Base-by-base conservation (phyloP, 2,329 filamentous ascomycete species). In the Sporothrix pallida region DNA sequence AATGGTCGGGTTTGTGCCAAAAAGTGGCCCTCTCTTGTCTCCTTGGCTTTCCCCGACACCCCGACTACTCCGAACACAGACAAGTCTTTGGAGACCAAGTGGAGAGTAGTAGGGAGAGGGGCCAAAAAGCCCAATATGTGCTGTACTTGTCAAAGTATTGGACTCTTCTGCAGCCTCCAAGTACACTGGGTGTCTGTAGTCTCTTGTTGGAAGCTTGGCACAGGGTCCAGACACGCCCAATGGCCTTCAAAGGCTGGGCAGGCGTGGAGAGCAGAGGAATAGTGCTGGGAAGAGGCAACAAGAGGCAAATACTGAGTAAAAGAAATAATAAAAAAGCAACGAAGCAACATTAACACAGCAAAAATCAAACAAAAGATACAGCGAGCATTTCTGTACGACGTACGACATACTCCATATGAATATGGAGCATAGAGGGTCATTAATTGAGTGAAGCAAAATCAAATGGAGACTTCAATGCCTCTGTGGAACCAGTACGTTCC, bases 51-150 rank as follows among this genome's bases (percentile, higher is more conserved):
- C 44, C 46, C 65, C 65, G 65, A 69, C 23, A 42, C 65, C 48
- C 65, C 26, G 46, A 54, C 26, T 50, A 68, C 65, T 50, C 44
- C 65, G 46, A 69, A 69, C 46, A 37, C 20, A 20, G 65, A 20
- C 65, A 68, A 68, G 65, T 52, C 46, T 37, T 68, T 50, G 46
- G 65, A 52, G 65, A 68, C 46, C 44, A 31, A 50, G 65, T 68
- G 46, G 65, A 68, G 46, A n/a, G 63, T 6, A 46, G 31, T 37
- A 37, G 31, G 4, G 31, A 37, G 31, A 37, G 31, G 31, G 7
- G 31, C 31, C 31, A 37, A 37, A 8, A n/a, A 1, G 6, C 15
- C 2, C 46, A 48, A 48, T 48, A 48, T 48, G 44, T 48, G 9
- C 46, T 48, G 46, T 48, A 13, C 46, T 48, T 48, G 46, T 9